Conservation (phyloP, 192 early-diverging fungal genomes). For the Coemansia sp. region DNA sequence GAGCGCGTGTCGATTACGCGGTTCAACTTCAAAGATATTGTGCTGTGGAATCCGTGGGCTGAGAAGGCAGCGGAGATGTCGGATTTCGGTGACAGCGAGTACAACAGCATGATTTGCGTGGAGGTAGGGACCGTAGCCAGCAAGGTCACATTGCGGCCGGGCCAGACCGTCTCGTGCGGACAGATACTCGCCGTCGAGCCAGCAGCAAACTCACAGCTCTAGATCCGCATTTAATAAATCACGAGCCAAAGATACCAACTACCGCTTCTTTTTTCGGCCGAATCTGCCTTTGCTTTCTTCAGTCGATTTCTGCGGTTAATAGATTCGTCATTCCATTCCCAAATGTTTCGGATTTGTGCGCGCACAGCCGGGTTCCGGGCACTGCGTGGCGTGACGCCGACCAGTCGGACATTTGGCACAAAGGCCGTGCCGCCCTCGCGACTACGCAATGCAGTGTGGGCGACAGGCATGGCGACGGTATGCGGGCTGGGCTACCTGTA, state of each 20-base stretch:
- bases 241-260: not conserved
- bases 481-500: slow-evolving; percentile 55
- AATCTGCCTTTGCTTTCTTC: slow-evolving; percentile 2
- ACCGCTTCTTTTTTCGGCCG: not conserved
- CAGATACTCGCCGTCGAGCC: slow-evolving; percentile 56
- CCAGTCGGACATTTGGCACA: slow-evolving; percentile 21
- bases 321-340: not conserved
- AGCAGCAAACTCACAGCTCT: not conserved
- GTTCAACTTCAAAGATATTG: slow-evolving; percentile 53
- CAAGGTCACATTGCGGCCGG: slow-evolving; percentile 60
- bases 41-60: slow-evolving; percentile 97
- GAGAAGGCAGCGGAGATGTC: slow-evolving; percentile 84
- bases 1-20: slow-evolving; percentile 21
- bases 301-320: not conserved
- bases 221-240: not conserved
- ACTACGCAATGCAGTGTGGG: slow-evolving; percentile 24
- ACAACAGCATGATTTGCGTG: slow-evolving; percentile 83
- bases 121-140: slow-evolving; percentile 75
- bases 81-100: slow-evolving; percentile 88
- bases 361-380: slow-evolving; percentile 1
- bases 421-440: slow-evolving; percentile 25
- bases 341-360: slow-evolving; percentile 28
- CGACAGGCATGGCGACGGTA: slow-evolving; percentile 33
- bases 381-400: not conserved
- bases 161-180: slow-evolving; percentile 66